phyloP scores from a whole-genome alignment of 2,329 filamentous ascomycete species.

The Eutypa lata region DNA sequence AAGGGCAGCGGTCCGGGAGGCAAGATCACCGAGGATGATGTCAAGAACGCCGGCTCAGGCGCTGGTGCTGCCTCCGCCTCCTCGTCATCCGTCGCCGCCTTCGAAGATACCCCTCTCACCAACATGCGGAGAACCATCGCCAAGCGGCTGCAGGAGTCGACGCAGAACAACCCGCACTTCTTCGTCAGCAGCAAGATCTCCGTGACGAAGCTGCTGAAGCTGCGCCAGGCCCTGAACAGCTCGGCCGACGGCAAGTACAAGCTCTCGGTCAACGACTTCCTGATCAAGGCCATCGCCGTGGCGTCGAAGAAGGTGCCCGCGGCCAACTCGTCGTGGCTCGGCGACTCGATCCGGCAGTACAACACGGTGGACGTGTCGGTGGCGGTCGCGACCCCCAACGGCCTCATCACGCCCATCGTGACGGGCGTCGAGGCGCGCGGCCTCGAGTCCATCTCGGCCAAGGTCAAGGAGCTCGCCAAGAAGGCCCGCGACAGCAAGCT shows the following conservation, averaged over 20 bases:
- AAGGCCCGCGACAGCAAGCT: conserved; percentile 95
- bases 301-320: conserved; percentile 91
- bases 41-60: conserved; percentile 77
- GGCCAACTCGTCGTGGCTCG: conserved; percentile 94
- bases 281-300: conserved; percentile 90
- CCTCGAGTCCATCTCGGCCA: conserved; percentile 79
- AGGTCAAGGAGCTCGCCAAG: conserved; percentile 96
- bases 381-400: conserved; percentile 86
- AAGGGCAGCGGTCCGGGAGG: conserved; percentile 87
- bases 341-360: conserved; percentile 88
- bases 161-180: conserved; percentile 96
- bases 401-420: conserved; percentile 97
- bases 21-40: conserved; percentile 85
- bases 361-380: conserved; percentile 92
- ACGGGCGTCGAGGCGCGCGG: conserved; percentile 83
- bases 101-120: conserved; percentile 78
- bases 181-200: conserved; percentile 90
- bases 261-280: conserved; percentile 99
- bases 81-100: conserved; percentile 58
- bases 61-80: conserved; percentile 54
- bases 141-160: conserved; percentile 81
- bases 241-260: conserved; percentile 92
- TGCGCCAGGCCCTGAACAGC: conserved; percentile 88
- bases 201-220: conserved; percentile 92
- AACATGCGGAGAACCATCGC: conserved; percentile 99